Evolutionary conservation across 1,139 yeast species (phyloP).

Genomic region (Hyphopichia khmerensis): DNA sequence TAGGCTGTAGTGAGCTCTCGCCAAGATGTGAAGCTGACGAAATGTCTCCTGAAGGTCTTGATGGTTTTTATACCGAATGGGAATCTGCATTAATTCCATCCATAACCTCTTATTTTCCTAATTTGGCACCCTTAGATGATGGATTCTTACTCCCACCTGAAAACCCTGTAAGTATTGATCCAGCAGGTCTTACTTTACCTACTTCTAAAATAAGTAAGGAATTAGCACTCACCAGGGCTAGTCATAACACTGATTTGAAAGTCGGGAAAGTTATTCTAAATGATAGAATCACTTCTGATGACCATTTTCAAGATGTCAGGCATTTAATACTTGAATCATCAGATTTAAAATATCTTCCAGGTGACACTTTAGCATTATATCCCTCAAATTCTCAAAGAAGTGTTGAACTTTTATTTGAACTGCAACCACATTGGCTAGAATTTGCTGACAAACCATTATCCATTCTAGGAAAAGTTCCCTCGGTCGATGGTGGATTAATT

Average conservation of each 20-base stretch:
- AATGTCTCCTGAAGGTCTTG: conserved; percentile 74
- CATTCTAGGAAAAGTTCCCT: conserved; percentile 26
- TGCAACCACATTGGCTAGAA: conserved; percentile 69
- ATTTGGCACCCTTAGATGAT: conserved; percentile 33
- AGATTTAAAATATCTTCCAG: conserved; percentile 54
- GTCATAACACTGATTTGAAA: conserved; percentile 7
- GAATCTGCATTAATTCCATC: conserved; percentile 50
- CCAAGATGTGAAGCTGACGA: conserved; percentile 90
- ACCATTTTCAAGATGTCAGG: conserved; percentile 91
- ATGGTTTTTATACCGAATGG: conserved; percentile 77
- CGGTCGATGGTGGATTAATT: conserved; percentile 61
- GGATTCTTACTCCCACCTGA: conserved; percentile 45
- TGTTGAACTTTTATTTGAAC: conserved; percentile 63
- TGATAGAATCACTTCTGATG: conserved; percentile 58
- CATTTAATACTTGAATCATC: conserved; percentile 49
- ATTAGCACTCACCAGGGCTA: conserved; percentile 23
- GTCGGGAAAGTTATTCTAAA: conserved; percentile 50
- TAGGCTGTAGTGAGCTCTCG: conserved; percentile 76
- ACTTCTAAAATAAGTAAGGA: conserved; percentile 13
- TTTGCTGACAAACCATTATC: conserved; percentile 59
- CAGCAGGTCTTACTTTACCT: conserved; percentile 7
- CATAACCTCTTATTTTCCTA: conserved; percentile 39
- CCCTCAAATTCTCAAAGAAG: conserved; percentile 67
- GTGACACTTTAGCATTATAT: conserved; percentile 77
- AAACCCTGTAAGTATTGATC: conserved; percentile 25